Conservation (phyloP, 108 stramenopile genomes). For the Nitzschia sp. region DNA sequence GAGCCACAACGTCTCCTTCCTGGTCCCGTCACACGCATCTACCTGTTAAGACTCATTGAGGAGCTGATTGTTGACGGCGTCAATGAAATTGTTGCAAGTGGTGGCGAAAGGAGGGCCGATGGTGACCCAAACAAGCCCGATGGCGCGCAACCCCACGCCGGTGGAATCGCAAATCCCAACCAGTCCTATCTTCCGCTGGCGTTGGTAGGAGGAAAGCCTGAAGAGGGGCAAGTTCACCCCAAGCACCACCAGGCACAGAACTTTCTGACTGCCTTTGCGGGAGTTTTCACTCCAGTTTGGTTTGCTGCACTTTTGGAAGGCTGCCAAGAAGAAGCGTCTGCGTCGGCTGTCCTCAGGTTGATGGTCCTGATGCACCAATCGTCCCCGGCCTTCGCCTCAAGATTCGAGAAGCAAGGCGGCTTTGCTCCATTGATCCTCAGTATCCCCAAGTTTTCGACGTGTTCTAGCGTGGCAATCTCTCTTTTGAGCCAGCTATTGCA, state of each 20-base stretch:
- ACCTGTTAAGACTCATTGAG: slow-evolving; percentile 84
- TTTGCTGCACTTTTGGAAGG: slow-evolving; percentile 89
- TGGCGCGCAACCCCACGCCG: slow-evolving; percentile 62
- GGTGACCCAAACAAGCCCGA: slow-evolving; percentile 30
- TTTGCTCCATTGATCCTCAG: slow-evolving; percentile 85
- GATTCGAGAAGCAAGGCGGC: slow-evolving; percentile 80
- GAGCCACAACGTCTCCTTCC: slow-evolving; percentile 44
- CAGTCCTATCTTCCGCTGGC: slow-evolving; percentile 65
- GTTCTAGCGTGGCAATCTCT: slow-evolving; percentile 75
- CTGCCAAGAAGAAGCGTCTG: slow-evolving; percentile 84
- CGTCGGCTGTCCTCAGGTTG: slow-evolving; percentile 80
- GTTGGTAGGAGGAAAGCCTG: slow-evolving; percentile 36
- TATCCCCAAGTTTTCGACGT: slow-evolving; percentile 86
- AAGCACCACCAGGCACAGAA: slow-evolving; percentile 85
- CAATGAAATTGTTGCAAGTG: slow-evolving; percentile 81
- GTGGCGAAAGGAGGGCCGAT: slow-evolving; percentile 42
- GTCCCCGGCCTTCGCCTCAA: slow-evolving; percentile 66
- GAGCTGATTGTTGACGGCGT: slow-evolving; percentile 90
- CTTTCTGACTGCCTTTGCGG: slow-evolving; percentile 84
- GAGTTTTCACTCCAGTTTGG: slow-evolving; percentile 89
- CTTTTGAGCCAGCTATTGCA: slow-evolving; percentile 82
- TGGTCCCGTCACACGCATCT: slow-evolving; percentile 75
- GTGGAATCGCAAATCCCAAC: slow-evolving; percentile 67
- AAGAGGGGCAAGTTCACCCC: slow-evolving; percentile 59
- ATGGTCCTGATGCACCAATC: slow-evolving; percentile 89